Evolutionary conservation across 768 basidiomycete genomes (phyloP).

Genomic region (Suillus brevipes): DNA sequence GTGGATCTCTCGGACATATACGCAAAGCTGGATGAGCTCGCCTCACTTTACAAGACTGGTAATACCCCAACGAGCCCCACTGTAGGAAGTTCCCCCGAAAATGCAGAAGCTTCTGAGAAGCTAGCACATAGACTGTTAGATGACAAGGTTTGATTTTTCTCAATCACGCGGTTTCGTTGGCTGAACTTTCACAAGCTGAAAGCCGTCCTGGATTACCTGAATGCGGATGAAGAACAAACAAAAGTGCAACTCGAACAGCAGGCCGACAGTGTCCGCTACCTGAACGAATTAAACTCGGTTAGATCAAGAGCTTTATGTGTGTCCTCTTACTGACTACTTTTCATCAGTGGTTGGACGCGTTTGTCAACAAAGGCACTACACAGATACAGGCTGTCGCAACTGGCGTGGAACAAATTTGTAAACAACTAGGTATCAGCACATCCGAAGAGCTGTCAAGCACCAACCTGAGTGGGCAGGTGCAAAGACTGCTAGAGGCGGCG

Average conservation of each 20-base stretch:
- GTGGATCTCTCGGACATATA: conserved; percentile 32
- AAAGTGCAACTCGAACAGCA: conserved; percentile 60
- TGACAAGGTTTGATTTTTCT: conserved; percentile 20
- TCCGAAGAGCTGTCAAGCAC: conserved; percentile 20
- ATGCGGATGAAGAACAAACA: conserved; percentile 48
- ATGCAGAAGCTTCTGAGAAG: conserved; percentile 9
- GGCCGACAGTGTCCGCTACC: conserved; percentile 71
- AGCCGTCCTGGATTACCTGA: conserved; percentile 49
- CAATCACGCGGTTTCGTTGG: neutral
- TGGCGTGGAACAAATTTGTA: conserved; percentile 60
- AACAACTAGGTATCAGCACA: conserved; percentile 45
- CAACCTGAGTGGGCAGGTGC: conserved; percentile 28
- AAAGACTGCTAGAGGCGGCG: conserved; percentile 34
- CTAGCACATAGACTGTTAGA: conserved; percentile 9
- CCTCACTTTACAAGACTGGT: conserved; percentile 22
- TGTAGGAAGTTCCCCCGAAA: neutral
- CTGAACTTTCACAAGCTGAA: conserved; percentile 33
- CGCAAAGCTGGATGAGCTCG: conserved; percentile 39
- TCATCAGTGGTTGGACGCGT: conserved; percentile 76
- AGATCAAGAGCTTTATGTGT: conserved; percentile 19
- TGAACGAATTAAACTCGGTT: conserved; percentile 75
- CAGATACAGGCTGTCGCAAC: conserved; percentile 66
- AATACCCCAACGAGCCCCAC: neutral
- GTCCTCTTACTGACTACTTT: neutral
- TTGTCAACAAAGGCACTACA: conserved; percentile 73